Conservation (phyloP, 352 stramenopile species). For the Phytophthora boehmeriae region DNA sequence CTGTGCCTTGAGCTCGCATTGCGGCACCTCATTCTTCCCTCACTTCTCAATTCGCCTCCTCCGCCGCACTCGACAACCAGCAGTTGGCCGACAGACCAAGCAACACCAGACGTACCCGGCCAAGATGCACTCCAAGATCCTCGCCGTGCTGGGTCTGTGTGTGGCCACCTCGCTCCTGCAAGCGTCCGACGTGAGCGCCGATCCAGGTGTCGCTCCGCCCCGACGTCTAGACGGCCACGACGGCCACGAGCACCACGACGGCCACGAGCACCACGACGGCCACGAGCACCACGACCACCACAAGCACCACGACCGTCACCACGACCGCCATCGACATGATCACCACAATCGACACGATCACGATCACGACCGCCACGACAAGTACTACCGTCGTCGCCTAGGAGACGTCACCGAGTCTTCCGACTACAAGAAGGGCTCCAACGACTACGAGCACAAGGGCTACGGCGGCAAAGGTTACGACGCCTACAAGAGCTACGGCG, state of each 20-base stretch:
- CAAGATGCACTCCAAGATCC: constrained; percentile 15
- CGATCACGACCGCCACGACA: background rate
- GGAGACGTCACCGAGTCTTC: constrained; percentile 22
- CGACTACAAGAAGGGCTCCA: constrained; percentile 7
- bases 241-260: constrained; percentile 8
- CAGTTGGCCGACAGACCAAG: background rate
- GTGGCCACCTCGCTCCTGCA: constrained; percentile 10
- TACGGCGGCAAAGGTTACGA: background rate
- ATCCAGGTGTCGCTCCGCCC: constrained; percentile 5
- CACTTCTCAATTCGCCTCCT: constrained; percentile 20
- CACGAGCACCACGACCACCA: background rate
- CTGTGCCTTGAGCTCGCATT: background rate
- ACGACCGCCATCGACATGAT: background rate
- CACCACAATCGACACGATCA: constrained; percentile 7
- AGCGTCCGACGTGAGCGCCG: background rate
- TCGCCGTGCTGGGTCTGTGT: constrained; percentile 10
- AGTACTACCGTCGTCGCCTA: constrained; percentile 22
- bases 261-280: background rate
- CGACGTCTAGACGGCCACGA: constrained; percentile 24
- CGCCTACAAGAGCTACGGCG: too few species aligned
- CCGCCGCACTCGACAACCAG: constrained; percentile 4
- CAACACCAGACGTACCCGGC: background rate
- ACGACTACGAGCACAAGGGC: constrained; percentile 10
- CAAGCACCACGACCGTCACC: background rate
- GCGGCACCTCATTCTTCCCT: constrained; percentile 2